Evolutionary conservation across 805 yeast genomes (phyloP), one percentile per base, ranked within the genome.

Genomic region (Candida pseudofarinosa): DNA sequence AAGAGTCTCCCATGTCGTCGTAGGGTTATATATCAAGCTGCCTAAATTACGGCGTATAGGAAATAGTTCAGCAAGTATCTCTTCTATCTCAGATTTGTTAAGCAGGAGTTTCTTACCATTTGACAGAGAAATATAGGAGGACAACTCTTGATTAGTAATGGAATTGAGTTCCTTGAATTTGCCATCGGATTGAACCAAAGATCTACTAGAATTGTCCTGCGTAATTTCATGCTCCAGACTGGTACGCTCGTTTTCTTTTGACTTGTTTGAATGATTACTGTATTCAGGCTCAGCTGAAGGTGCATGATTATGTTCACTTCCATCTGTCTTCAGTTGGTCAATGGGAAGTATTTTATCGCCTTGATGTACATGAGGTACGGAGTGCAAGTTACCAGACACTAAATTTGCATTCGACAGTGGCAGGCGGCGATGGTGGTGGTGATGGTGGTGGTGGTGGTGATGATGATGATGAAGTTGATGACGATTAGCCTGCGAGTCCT

Each of bases 11-110:
- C 67, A 65, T 0, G 83, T 79, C 12, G 83, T 80, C 16, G 72
- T 70, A 6, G 79, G 76, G 35, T 73, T 74, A 56, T 87, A 86
- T 0, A 82, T 57, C 3, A 83, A 59, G 1, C 79, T 66, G 0
- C 87, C 87, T 7, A 83, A 59, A 45, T 71, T 63, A 28, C 52
- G 62, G 17, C 71, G 53, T 5, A 46, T 39, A 0, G 72, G 71
- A 45, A 62, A 65, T 19, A 51, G 46, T 33, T 59, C 58, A 19
- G 47, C 37, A 15, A 63, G 48, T 4, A 64, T 19, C 16, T 57
- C 58, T 6, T 38, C 37, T 10, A 63, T 51, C 31, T 55, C 55
- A 10, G 41, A 43, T 13, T 52, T 54, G 40, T 58, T 41, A 32
- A 58, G 45, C 19, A 12, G 38, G 32, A 19, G 13, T 34, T 35